These are phyloP conservation scores for Megacollybia marginata DNA, from an alignment of 768 basidiomycete genomes.

Conservation along the genomic window DNA sequence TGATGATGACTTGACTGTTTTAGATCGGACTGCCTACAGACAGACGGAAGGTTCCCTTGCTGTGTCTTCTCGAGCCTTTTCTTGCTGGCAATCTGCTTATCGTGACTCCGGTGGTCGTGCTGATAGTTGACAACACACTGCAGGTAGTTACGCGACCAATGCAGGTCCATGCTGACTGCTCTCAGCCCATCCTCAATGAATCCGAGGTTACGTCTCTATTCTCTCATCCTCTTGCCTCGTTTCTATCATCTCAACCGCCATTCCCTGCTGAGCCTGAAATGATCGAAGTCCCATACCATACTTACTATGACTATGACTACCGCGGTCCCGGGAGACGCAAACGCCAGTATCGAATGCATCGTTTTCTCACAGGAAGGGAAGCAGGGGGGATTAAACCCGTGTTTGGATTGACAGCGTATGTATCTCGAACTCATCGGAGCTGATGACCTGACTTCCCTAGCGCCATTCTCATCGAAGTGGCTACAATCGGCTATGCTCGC, in stretches of 20 bases:
- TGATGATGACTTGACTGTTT: not conserved
- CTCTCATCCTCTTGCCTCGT: slow-evolving; percentile 75
- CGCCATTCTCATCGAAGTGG: slow-evolving; percentile 36
- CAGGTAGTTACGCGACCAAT: slow-evolving; percentile 33
- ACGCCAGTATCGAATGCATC: slow-evolving; percentile 52
- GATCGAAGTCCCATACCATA: slow-evolving; percentile 58
- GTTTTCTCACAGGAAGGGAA: slow-evolving; percentile 83
- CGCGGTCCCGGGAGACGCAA: slow-evolving; percentile 17
- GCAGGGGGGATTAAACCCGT: slow-evolving; percentile 83
- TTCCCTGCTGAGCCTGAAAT: slow-evolving; percentile 47
- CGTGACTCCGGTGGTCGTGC: slow-evolving; percentile 87
- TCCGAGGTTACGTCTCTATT: slow-evolving; percentile 78
- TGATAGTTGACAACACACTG: slow-evolving; percentile 73
- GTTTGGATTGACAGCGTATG: slow-evolving; percentile 81
- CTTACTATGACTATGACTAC: slow-evolving; percentile 46
- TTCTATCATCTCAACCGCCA: slow-evolving; percentile 56
- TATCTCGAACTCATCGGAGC: slow-evolving; percentile 7
- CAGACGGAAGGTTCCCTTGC: slow-evolving; percentile 56
- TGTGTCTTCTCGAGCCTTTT: slow-evolving; percentile 78
- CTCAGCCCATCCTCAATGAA: slow-evolving; percentile 70
- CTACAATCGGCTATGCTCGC: slow-evolving; percentile 36
- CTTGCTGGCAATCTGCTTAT: slow-evolving; percentile 63
- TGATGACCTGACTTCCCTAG: slow-evolving; percentile 17
- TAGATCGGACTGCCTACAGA: slow-evolving; percentile 84
- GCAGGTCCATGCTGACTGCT: not conserved